Conservation (phyloP, 116 monocot genomes). For the Papilionanthe hybrid region DNA sequence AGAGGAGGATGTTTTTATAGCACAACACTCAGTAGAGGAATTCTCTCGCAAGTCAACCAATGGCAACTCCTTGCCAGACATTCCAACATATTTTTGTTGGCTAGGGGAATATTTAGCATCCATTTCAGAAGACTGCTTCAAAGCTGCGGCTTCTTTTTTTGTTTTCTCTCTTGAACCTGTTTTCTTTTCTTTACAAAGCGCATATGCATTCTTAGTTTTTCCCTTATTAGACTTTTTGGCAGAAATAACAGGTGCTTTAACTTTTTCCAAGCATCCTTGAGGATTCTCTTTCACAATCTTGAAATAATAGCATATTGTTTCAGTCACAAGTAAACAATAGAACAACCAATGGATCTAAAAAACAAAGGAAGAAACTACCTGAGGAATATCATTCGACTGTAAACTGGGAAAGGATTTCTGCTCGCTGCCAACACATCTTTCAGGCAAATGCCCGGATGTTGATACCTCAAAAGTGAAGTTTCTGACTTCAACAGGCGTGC, state of each 20-base stretch:
- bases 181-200: slow-evolving; percentile 12
- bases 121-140: slow-evolving; percentile 9
- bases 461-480: slow-evolving; percentile 50
- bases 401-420: slow-evolving; percentile 34
- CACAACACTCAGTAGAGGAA: slow-evolving; percentile 20
- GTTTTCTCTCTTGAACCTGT: slow-evolving; percentile 7
- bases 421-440: slow-evolving; percentile 23
- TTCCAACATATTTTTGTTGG: background rate
- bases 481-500: slow-evolving; percentile 18
- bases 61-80: slow-evolving; percentile 12
- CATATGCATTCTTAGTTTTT: slow-evolving; percentile 17
- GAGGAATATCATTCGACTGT: slow-evolving; percentile 24
- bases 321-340: background rate
- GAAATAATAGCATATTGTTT: background rate
- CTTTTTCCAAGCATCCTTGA: slow-evolving; percentile 22
- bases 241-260: background rate
- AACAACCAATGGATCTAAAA: background rate
- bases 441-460: slow-evolving; percentile 16
- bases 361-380: slow-evolving; percentile 29
- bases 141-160: too few relatives aligned
- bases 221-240: slow-evolving; percentile 23
- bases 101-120: slow-evolving; percentile 7
- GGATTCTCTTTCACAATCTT: slow-evolving; percentile 25
- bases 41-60: slow-evolving; percentile 18
- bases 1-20: slow-evolving; percentile 22